Base-by-base conservation (phyloP, 208 protist genomes). In the Vickermania spadyakhi region DNA sequence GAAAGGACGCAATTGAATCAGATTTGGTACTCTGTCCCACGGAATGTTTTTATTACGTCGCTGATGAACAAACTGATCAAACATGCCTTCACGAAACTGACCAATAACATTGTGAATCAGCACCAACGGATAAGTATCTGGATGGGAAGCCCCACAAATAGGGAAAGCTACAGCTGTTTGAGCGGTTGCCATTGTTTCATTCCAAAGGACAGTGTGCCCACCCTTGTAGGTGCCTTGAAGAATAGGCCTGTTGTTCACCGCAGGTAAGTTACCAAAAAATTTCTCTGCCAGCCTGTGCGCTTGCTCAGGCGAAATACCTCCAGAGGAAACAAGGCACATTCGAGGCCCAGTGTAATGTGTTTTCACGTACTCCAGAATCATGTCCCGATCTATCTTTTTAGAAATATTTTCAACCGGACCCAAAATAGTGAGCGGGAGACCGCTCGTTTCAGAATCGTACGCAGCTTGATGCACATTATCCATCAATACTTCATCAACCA, bases 341-440 rank as follows among this genome's bases (percentile, higher is more conserved):
- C 97, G 90, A 1, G 93, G 85, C 2, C 95, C 97, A 3, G 96
- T 98, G 86, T 99, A 99, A 85, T 99, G 91, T 59, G 78, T 84
- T 49, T 77, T 57, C 51, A 99, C 81, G 75, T 93, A 99, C 2
- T 96, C 80, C 31, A 75, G 25, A 28, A 98, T 90, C 79, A 95
- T 86, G 52, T 92, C 71, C 13, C 79, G 72, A 50, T 96, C 74
- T 28, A 95, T 98, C 64, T 93, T 80, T 22, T 64, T 62, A 31
- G 89, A 72, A 67, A 99, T 99, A 79, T 99, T 99, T 57, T 98
- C 89, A 13, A 88, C 79, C 5, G 97, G 93, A 21, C 98, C 98
- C n/a, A 99, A 85, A 61, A 99, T 99, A 2, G 97, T 99, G 31
- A 96, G 73, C 14, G 91, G 96, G 21, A 99, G 81, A 2, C 95